Evolutionary conservation across 1,139 yeast species (phyloP).

Genomic region (Lodderomyces jiufengensis): DNA sequence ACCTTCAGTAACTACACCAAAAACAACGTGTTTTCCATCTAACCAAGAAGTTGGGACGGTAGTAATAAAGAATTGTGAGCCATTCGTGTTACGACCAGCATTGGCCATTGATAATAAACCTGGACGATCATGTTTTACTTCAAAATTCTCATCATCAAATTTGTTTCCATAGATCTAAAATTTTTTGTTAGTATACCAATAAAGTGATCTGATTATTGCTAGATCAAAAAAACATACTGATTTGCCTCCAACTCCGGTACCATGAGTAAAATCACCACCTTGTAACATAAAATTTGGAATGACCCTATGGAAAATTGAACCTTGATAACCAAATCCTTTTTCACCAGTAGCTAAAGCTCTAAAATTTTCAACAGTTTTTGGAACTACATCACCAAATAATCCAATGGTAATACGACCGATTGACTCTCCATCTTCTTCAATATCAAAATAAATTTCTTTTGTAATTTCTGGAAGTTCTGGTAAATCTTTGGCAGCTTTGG

Average conservation of each 20-base stretch:
- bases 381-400: slow-evolving; percentile 63
- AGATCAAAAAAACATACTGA: no score
- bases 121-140: slow-evolving; percentile 55
- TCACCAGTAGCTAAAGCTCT: slow-evolving; percentile 60
- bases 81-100: slow-evolving; percentile 60
- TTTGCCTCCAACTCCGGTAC: slow-evolving; percentile 59
- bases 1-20: slow-evolving; percentile 74
- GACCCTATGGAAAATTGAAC: slow-evolving; percentile 55
- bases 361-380: slow-evolving; percentile 58
- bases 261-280: slow-evolving; percentile 61
- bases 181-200: no score
- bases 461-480: slow-evolving; percentile 59
- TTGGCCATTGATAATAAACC: slow-evolving; percentile 64
- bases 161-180: slow-evolving; percentile 56
- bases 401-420: slow-evolving; percentile 71
- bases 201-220: no score
- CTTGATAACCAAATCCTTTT: slow-evolving; percentile 49
- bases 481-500: slow-evolving; percentile 20
- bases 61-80: slow-evolving; percentile 64
- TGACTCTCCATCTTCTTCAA: slow-evolving; percentile 72
- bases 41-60: slow-evolving; percentile 62
- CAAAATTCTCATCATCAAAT: slow-evolving; percentile 56
- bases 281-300: slow-evolving; percentile 59
- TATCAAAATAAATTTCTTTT: slow-evolving; percentile 79
- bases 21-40: slow-evolving; percentile 73